phyloP scores from a whole-genome alignment of 2,329 filamentous ascomycete species.

The Apiospora rasikravindrae region DNA sequence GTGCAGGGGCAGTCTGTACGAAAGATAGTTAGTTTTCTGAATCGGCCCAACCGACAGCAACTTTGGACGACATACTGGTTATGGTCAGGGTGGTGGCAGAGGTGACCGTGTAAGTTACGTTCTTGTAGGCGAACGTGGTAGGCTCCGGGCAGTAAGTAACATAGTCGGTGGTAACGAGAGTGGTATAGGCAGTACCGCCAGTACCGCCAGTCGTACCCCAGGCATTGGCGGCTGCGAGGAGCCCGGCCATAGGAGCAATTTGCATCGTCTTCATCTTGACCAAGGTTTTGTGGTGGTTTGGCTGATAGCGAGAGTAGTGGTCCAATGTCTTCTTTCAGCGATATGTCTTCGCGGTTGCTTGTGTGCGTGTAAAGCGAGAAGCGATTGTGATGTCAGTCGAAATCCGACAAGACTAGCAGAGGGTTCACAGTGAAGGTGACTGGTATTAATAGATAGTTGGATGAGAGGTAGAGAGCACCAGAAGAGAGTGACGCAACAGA shows the following conservation, averaged over 20 bases:
- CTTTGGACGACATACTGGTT: constrained; percentile 43
- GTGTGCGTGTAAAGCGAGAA: constrained; percentile 21
- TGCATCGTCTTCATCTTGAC: constrained; percentile 45
- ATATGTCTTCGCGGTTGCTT: constrained; percentile 24
- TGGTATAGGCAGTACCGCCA: constrained; percentile 10
- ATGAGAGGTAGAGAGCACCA: constrained; percentile 4
- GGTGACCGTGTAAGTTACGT: constrained; percentile 51
- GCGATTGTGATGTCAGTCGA: constrained; percentile 30
- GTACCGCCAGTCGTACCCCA: constrained; percentile 22
- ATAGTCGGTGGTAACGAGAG: constrained; percentile 14
- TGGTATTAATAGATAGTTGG: constrained; percentile 14
- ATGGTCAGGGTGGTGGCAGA: constrained; percentile 49
- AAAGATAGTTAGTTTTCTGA: constrained; percentile 31
- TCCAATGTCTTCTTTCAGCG: constrained; percentile 24
- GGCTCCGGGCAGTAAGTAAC: constrained; percentile 31
- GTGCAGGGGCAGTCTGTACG: constrained; percentile 54
- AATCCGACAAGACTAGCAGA: constrained; percentile 18
- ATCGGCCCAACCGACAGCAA: neutral
- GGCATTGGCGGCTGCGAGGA: constrained; percentile 38
- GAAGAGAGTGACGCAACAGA: neutral
- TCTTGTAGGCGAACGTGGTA: constrained; percentile 46
- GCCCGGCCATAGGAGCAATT: constrained; percentile 38
- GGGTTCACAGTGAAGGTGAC: constrained; percentile 4
- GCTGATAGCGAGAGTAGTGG: constrained; percentile 33
- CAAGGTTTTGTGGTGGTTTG: constrained; percentile 22